A percentile compares a stretch with the other conserved stretches of the same genome.
Conservation (phyloP, 2,329 filamentous ascomycete species). For the Tolypocladium pustulatum region DNA sequence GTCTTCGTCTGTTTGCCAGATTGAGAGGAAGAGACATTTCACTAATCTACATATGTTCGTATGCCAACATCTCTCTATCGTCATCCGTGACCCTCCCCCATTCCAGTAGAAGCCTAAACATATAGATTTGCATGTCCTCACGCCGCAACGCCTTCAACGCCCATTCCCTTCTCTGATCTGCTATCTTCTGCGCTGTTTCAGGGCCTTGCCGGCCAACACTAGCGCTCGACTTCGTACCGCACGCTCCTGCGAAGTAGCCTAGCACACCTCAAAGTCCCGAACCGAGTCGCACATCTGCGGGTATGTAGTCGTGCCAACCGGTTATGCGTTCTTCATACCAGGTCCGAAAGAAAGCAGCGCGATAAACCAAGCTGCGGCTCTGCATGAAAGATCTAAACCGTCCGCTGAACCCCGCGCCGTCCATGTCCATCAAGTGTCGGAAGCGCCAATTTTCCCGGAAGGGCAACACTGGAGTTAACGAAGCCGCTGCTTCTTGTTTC, state of each 20-base stretch:
- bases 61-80: slow-evolving; percentile 19
- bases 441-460: slow-evolving; percentile 36
- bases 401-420: slow-evolving; percentile 56
- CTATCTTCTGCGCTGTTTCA: slow-evolving; percentile 10
- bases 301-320: slow-evolving; percentile 54
- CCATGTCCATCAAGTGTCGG: slow-evolving; percentile 62
- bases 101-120: slow-evolving; percentile 62
- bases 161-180: slow-evolving; percentile 39
- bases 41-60: not conserved
- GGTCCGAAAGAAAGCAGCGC: slow-evolving; percentile 47
- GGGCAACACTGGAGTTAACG: not conserved
- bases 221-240: not conserved
- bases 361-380: slow-evolving; percentile 56
- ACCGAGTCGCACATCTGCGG: slow-evolving; percentile 38
- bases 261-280: slow-evolving; percentile 52
- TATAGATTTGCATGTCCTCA: slow-evolving; percentile 66
- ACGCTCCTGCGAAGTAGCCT: slow-evolving; percentile 7
- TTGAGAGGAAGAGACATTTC: not conserved
- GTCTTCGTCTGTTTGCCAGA: too few species aligned
- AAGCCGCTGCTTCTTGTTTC: not conserved
- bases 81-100: slow-evolving; percentile 58
- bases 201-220: slow-evolving; percentile 1
- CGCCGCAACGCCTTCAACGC: slow-evolving; percentile 45
- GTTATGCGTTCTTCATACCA: slow-evolving; percentile 54
- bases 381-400: slow-evolving; percentile 58